Evolutionary conservation across 177 flowering plant species (phyloP), one percentile per base, ranked within the genome.

Genomic region (Telopea speciosissima): DNA sequence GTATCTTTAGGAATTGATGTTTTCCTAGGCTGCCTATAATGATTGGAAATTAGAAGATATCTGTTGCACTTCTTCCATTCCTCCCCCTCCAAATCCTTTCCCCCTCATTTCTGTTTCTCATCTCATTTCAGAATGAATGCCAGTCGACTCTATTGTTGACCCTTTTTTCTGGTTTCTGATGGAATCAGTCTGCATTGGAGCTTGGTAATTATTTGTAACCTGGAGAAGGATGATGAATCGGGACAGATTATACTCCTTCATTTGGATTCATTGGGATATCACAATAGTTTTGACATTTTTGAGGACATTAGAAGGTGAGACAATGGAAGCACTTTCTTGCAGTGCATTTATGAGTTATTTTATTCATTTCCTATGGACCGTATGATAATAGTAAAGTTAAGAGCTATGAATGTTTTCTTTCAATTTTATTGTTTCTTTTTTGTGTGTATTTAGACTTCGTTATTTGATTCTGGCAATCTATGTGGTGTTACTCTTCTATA

Each of bases 241-340:
- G 95, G 97, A 45, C 94, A 90, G 31, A 78, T 88, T 64, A 66
- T 92, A 40, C 97, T 93, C 71, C n/a, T n/a, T n/a, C 98, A 93
- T 82, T 75, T 93, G 82, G 98, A 93, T 84, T 93, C 98, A 54
- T 72, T 92, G 75, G 85, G 88, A 67, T 76, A 77, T 68, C 98
- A 93, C 67, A 36, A n/a, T 59, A 86, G 90, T 81, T 71, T 61
- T 59, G 77, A 77, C 60, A 79, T 93, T 54, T 92, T 90, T 80
- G 71, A 71, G 10, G 75, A 88, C 60, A 80, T 93, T 45, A 90
- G 67, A 81, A 85, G 96, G 98, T 92, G 63, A 78, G 81, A 36
- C 36, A 52, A 33, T 42, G 49, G 62, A 65, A 36, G 19, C 22
- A 63, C 65, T 61, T 62, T 22, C 3, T 36, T 5, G 16, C 31